phyloP scores from a whole-genome alignment of 2,329 filamentous ascomycete species.

The Penicillium palitans region DNA sequence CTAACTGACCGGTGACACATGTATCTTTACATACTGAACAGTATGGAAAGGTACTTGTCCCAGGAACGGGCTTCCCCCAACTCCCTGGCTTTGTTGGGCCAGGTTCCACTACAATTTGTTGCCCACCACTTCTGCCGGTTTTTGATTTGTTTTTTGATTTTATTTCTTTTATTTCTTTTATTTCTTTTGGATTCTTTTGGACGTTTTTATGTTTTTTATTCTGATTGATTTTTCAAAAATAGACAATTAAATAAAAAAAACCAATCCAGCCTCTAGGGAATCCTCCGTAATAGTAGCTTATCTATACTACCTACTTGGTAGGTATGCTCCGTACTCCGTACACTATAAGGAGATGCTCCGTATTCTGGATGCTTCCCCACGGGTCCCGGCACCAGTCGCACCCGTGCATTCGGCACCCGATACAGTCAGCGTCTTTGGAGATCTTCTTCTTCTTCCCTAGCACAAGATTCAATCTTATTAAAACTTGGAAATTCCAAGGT shows the following conservation, averaged over 20 bases:
- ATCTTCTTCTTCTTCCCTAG: background rate
- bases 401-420: background rate
- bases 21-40: slow-evolving; percentile 18
- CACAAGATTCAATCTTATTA: background rate
- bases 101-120: slow-evolving; percentile 18
- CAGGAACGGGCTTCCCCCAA: slow-evolving; percentile 22
- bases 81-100: slow-evolving; percentile 31
- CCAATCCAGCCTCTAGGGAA: background rate
- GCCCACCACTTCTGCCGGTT: slow-evolving; percentile 4
- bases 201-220: background rate
- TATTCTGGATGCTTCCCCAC: background rate
- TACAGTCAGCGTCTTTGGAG: background rate
- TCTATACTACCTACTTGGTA: background rate
- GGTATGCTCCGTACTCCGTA: background rate
- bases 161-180: background rate
- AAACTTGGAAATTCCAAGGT: background rate
- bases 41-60: slow-evolving; percentile 17
- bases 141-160: background rate
- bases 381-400: background rate
- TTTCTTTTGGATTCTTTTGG: background rate
- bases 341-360: background rate
- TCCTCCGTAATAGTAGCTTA: background rate
- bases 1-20: background rate
- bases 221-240: background rate
- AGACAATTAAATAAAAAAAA: background rate